A percentile compares a stretch with the other conserved stretches of the same genome.
Conservation (phyloP, 257 asterid genomes). For the Nicotiana obtusifolia region DNA sequence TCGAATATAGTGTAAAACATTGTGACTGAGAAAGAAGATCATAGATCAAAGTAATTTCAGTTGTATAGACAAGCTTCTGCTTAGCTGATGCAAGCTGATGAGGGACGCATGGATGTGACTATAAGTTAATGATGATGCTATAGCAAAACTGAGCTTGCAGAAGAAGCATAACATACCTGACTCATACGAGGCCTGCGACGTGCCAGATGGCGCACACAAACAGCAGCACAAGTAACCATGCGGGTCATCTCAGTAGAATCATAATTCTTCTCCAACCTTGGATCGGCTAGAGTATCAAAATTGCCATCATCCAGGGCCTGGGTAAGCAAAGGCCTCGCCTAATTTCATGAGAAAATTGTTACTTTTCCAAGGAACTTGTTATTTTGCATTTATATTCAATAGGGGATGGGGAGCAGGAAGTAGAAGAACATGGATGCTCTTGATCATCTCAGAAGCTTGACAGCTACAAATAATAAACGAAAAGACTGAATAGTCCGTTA, state of each 20-base stretch:
- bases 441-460: background rate
- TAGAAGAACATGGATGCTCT: background rate
- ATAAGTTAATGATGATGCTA: background rate
- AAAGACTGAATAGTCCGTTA: background rate
- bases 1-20: background rate
- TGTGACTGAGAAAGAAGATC: background rate
- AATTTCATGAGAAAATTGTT: slow-evolving; percentile 1
- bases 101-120: background rate
- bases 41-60: background rate
- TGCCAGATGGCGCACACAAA: slow-evolving; percentile 77
- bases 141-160: background rate
- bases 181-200: slow-evolving; percentile 77
- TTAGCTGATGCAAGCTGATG: background rate
- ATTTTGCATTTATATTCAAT: background rate
- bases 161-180: slow-evolving; percentile 69
- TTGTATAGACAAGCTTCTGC: background rate
- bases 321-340: slow-evolving; percentile 92
- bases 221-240: slow-evolving; percentile 85
- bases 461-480: background rate
- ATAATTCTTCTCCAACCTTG: slow-evolving; percentile 56
- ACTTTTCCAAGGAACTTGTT: background rate
- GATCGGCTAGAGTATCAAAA: slow-evolving; percentile 61
- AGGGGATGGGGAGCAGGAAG: too few relatives aligned
- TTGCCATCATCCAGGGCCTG: slow-evolving; percentile 55
- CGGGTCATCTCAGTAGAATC: slow-evolving; percentile 60